A percentile compares a stretch with the other conserved stretches of the same genome.
Evolutionary conservation across 2,329 filamentous ascomycete genomes (phyloP).

Genomic region (Penicillium sp.): DNA sequence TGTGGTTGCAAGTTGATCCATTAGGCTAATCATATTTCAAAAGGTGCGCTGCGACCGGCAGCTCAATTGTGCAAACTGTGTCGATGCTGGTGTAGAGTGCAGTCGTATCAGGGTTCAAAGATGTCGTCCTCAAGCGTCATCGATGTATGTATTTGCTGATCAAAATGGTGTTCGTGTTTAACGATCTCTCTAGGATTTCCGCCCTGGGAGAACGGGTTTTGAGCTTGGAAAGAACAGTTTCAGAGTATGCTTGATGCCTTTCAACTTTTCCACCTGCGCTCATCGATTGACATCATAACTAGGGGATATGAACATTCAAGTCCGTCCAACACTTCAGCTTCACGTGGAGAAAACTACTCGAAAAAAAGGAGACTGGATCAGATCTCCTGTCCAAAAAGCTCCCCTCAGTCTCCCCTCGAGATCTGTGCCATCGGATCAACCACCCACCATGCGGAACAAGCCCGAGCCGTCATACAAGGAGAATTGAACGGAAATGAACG

Average conservation of each 20-base stretch:
- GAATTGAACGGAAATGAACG: conserved; percentile 21
- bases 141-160: conserved; percentile 11
- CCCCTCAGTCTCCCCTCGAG: conserved; percentile 6
- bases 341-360: background rate
- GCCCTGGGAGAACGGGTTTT: conserved; percentile 16
- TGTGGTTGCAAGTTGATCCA: background rate
- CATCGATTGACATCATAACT: background rate
- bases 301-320: background rate
- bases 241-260: background rate
- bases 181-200: conserved; percentile 7
- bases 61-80: conserved; percentile 26
- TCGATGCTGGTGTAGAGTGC: conserved; percentile 24
- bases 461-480: conserved; percentile 23
- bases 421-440: conserved; percentile 13
- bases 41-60: conserved; percentile 30
- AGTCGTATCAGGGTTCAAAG: conserved; percentile 18
- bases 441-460: conserved; percentile 28
- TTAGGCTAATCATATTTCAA: background rate
- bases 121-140: conserved; percentile 10
- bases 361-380: conserved; percentile 13
- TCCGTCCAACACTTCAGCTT: background rate
- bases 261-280: background rate
- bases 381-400: background rate
- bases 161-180: background rate
- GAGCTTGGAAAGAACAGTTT: conserved; percentile 12